Percentiles rank a stretch among this genome's conserved stretches.
These are phyloP conservation scores for Moringa oleifera DNA, from an alignment of 345 rosid genomes.

Conservation along the genomic window DNA sequence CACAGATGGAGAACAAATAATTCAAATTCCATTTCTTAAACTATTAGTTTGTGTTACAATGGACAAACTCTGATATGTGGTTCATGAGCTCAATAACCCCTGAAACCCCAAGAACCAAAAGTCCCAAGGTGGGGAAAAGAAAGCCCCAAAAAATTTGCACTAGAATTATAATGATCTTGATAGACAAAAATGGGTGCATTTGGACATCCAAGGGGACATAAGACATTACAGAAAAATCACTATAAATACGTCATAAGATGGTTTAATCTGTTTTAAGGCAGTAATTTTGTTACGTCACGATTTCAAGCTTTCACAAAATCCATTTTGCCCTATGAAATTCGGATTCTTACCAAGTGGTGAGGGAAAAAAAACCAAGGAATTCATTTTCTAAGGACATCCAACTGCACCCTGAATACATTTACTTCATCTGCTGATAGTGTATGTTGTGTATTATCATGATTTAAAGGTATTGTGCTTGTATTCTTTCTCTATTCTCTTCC, in stretches of 20 bases:
- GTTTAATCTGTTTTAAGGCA: no score
- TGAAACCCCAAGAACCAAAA: not conserved
- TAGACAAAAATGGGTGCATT: no score
- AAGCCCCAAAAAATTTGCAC: conserved; percentile 8
- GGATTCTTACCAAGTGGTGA: not conserved
- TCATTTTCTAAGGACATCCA: conserved; percentile 15
- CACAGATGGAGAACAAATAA: no score
- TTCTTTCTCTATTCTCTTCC: conserved; percentile 97
- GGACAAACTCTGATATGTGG: conserved; percentile 8
- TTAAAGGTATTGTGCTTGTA: conserved; percentile 89
- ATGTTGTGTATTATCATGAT: not conserved
- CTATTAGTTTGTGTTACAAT: conserved; percentile 8
- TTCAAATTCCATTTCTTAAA: not conserved
- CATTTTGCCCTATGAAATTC: not conserved
- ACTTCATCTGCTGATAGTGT: not conserved
- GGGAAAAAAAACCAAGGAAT: conserved; percentile 20
- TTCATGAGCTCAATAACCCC: not conserved
- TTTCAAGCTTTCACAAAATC: not conserved
- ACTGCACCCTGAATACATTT: conserved; percentile 6
- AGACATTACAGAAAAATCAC: no score
- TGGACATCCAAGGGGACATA: no score
- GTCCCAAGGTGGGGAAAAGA: not conserved
- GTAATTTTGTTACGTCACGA: no score
- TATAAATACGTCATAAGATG: no score
- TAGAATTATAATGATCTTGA: not conserved